A percentile compares a stretch with the other conserved stretches of the same genome.
phyloP scores from a whole-genome alignment of 257 asterid genomes.

The Cynanchum wilfordii region DNA sequence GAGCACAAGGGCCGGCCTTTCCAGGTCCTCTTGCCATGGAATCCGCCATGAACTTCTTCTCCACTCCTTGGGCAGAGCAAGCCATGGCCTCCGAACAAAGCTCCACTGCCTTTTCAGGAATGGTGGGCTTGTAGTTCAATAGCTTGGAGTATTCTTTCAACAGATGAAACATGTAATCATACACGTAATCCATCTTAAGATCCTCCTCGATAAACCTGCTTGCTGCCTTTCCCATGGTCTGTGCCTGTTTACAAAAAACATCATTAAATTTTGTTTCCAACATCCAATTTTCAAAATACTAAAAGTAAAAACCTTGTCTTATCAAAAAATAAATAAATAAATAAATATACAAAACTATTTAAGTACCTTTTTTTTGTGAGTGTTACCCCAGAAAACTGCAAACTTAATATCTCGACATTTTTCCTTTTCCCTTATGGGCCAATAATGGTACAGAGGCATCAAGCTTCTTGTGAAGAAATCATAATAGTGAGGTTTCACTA shows the following conservation, averaged over 20 bases:
- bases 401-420: slow-evolving; percentile 73
- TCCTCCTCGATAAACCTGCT: slow-evolving; percentile 49
- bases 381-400: slow-evolving; percentile 88
- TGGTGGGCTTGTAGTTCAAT: slow-evolving; percentile 54
- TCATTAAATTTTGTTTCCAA: too few species aligned
- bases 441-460: slow-evolving; percentile 73
- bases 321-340: too few species aligned
- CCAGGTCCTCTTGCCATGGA: slow-evolving; percentile 52
- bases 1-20: slow-evolving; percentile 40
- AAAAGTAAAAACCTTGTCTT: too few species aligned
- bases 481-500: slow-evolving; percentile 59
- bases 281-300: too few species aligned
- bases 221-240: slow-evolving; percentile 59
- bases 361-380: slow-evolving; percentile 47
- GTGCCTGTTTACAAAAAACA: slow-evolving; percentile 40
- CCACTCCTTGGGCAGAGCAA: slow-evolving; percentile 40
- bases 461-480: slow-evolving; percentile 83
- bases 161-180: slow-evolving; percentile 86
- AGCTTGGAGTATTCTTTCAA: slow-evolving; percentile 63
- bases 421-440: slow-evolving; percentile 63
- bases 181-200: slow-evolving; percentile 62
- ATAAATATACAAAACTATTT: too few species aligned
- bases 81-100: slow-evolving; percentile 70
- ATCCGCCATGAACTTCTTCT: slow-evolving; percentile 59
- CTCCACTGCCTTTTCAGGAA: slow-evolving; percentile 52